phyloP scores from a whole-genome alignment of 345 rosid genomes.

The Geranium rotundifolium region DNA sequence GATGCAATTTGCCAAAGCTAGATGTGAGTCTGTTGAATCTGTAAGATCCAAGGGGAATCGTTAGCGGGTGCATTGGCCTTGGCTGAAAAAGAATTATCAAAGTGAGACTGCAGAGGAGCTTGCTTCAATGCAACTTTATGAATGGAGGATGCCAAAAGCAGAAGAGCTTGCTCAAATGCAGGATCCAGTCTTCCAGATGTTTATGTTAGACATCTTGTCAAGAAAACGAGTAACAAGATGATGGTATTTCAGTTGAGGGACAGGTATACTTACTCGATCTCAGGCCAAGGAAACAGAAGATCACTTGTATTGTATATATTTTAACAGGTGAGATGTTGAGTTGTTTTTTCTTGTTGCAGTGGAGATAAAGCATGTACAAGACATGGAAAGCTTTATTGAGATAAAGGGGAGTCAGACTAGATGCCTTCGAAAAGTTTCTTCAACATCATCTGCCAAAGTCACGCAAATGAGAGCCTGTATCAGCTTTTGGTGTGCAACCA shows the following conservation, averaged over 20 bases:
- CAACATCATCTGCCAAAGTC: conserved; percentile 90
- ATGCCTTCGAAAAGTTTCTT: conserved; percentile 90
- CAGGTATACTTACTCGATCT: conserved; percentile 20
- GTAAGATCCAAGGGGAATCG: conserved; percentile 74
- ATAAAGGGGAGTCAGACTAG: conserved; percentile 84
- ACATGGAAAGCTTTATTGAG: conserved; percentile 52
- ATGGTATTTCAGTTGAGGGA: conserved; percentile 40
- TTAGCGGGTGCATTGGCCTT: conserved; percentile 68
- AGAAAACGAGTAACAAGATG: conserved; percentile 71
- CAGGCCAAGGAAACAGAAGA: conserved; percentile 24
- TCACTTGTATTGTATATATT: conserved; percentile 15
- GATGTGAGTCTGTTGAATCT: conserved; percentile 38
- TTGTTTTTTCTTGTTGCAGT: conserved; percentile 18
- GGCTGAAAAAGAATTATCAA: conserved; percentile 38
- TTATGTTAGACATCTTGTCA: conserved; percentile 64
- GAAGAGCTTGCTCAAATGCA: conserved; percentile 88
- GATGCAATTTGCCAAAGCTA: conserved; percentile 26
- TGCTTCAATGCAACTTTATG: conserved; percentile 81
- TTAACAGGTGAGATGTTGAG: too few species aligned
- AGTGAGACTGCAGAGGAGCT: conserved; percentile 72
- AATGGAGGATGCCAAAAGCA: conserved; percentile 93
- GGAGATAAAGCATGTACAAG: conserved; percentile 61
- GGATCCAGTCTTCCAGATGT: conserved; percentile 42
- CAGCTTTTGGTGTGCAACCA: background rate
- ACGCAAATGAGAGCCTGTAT: conserved; percentile 12